Conservation (phyloP, 2,329 filamentous ascomycete genomes). For the Colletotrichum sp. region DNA sequence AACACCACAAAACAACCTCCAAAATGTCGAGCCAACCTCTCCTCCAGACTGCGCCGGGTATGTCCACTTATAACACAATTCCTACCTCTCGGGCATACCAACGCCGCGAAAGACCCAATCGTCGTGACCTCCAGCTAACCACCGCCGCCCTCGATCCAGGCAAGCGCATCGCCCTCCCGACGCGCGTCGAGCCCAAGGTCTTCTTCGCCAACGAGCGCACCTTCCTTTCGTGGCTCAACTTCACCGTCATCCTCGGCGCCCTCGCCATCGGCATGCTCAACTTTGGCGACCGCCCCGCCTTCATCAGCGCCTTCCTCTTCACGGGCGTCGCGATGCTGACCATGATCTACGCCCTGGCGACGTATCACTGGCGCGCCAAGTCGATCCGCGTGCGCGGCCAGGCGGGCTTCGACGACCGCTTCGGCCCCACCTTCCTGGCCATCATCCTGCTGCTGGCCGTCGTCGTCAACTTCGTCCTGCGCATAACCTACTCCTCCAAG, state of each 20-base stretch:
- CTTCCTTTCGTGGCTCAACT: constrained; percentile 99
- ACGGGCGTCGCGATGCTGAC: constrained; percentile 92
- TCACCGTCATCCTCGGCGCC: constrained; percentile 96
- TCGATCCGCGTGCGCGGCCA: constrained; percentile 91
- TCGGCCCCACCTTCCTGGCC: constrained; percentile 89
- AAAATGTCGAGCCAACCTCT: constrained; percentile 96
- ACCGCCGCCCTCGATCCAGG: constrained; percentile 55
- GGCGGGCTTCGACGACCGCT: constrained; percentile 94
- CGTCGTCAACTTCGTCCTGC: constrained; percentile 93
- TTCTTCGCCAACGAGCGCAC: constrained; percentile 99
- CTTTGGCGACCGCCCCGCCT: constrained; percentile 93
- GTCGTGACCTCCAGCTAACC: constrained; percentile 10
- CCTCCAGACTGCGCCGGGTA: constrained; percentile 91
- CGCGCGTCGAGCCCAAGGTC: constrained; percentile 98
- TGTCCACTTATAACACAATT: constrained; percentile 26
- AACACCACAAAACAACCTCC: constrained; percentile 7
- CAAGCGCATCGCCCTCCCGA: constrained; percentile 98
- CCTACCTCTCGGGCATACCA: neutral
- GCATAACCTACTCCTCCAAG: constrained; percentile 59
- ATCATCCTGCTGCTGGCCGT: constrained; percentile 86
- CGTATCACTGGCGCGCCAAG: constrained; percentile 96
- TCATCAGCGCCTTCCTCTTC: constrained; percentile 93
- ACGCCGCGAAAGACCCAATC: neutral
- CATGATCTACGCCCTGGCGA: constrained; percentile 93
- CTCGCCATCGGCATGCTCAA: constrained; percentile 97